phyloP scores from a whole-genome alignment of 352 stramenopile genomes.

The Globisporangium abappressorium region DNA sequence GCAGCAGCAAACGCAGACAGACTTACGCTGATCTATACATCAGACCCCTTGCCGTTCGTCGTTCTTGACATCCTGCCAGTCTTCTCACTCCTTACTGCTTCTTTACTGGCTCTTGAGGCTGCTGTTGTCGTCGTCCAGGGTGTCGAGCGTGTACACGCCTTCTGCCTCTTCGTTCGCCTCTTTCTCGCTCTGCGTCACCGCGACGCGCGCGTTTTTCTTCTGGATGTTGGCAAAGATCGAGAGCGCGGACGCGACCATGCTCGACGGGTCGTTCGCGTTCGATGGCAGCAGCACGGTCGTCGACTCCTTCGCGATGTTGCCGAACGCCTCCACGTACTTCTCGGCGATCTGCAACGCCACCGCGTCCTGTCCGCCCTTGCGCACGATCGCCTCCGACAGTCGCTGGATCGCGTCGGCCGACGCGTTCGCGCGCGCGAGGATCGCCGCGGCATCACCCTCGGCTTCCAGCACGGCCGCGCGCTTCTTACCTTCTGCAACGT shows the following conservation, averaged over 20 bases:
- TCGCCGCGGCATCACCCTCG: constrained; percentile 83
- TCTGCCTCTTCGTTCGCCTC: constrained; percentile 21
- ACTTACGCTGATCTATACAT: neutral
- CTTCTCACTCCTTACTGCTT: neutral
- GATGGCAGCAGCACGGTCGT: constrained; percentile 83
- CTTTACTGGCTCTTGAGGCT: constrained; percentile 15
- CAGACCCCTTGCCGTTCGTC: neutral
- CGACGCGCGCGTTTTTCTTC: constrained; percentile 57
- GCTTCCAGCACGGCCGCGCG: constrained; percentile 81
- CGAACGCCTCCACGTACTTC: constrained; percentile 92
- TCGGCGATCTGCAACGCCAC: constrained; percentile 87
- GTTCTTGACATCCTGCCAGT: neutral
- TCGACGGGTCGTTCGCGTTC: constrained; percentile 81
- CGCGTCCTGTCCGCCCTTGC: constrained; percentile 69
- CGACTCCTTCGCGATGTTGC: constrained; percentile 87
- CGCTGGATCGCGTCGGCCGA: constrained; percentile 79
- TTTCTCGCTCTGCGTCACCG: constrained; percentile 19
- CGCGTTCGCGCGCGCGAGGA: constrained; percentile 75
- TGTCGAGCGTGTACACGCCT: constrained; percentile 63
- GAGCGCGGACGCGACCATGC: constrained; percentile 88
- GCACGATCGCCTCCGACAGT: constrained; percentile 68
- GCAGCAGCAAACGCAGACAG: neutral
- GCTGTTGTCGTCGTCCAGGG: constrained; percentile 29
- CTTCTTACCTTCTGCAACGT: constrained; percentile 90
- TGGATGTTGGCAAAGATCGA: constrained; percentile 88